Base-by-base conservation (phyloP, 495 filamentous ascomycete genomes). In the Lindgomyces ingoldianus region DNA sequence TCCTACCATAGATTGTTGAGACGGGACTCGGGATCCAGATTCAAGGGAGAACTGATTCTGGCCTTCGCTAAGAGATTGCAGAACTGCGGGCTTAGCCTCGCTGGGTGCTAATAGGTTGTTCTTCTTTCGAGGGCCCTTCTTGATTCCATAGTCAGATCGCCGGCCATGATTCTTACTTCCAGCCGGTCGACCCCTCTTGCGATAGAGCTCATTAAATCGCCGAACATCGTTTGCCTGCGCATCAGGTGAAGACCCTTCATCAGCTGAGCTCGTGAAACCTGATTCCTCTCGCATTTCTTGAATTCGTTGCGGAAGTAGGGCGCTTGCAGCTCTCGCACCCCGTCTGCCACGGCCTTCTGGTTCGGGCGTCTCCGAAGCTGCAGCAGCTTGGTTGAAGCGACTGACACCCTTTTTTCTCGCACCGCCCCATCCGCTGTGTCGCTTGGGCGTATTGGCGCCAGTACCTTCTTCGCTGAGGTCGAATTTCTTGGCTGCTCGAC, bases 221-320 rank as follows among this genome's bases (percentile, higher is more conserved):
- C 44, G 30, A 24, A 56, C 41, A 29, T 58, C 62, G 27, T 27
- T 36, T 3, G n/a, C 21, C 6, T 57, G 52, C 9, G 55, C 39
- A 26, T 41, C 33, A 27, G 29, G 57, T 1, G 47, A 26, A 14
- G 60, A 64, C 6, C 55, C 73, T 29, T 73, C 71, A 14, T 68
- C 64, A 9, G 64, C 68, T 18, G 68, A 72, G 21, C 59, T 65
- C 10, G 62, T 65, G 2, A 72, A 47, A 8, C 67, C 68, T 47
- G 74, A 76, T 27, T 73, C 65, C 24, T 62, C 75, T 14, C 74
- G 55, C 68, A 77, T 70, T 52, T 78, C 70, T 50, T 68, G 71
- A 16, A 77, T 70, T 4, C 73, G 69, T 58, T 65, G 60, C 24
- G 54, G 64, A 4, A 71, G 46, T 14, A 71, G 33, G 2, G 60